These are phyloP conservation scores for Peterozyma toletana DNA, from an alignment of 805 yeast genomes.

Conservation along the genomic window DNA sequence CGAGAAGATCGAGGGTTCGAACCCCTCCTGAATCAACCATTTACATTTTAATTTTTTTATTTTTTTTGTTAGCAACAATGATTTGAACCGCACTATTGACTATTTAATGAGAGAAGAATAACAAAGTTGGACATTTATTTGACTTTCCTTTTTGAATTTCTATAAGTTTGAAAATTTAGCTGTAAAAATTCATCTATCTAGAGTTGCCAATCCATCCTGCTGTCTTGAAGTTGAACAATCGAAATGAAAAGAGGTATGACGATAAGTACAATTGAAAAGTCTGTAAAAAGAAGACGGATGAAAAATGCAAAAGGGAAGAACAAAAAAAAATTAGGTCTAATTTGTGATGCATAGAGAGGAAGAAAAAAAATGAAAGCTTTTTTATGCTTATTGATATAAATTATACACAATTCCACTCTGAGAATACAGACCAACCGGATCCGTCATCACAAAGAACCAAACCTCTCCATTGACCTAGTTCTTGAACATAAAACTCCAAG, in stretches of 20 bases:
- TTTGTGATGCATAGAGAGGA: no score
- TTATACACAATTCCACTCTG: conserved; percentile 71
- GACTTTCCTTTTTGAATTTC: no score
- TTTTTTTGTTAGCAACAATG: no score
- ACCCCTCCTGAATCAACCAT: conserved; percentile 8
- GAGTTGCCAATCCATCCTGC: no score
- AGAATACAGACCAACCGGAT: conserved; percentile 78
- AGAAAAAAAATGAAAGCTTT: no score
- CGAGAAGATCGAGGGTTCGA: conserved; percentile 12
- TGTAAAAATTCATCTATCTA: no score
- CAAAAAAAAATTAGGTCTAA: no score
- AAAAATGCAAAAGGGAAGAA: background rate
- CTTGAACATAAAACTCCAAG: conserved; percentile 52
- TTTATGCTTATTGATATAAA: background rate
- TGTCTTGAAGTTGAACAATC: no score
- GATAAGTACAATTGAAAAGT: background rate
- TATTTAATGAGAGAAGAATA: no score
- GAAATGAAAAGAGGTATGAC: background rate
- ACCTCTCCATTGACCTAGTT: conserved; percentile 78
- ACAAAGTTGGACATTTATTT: no score
- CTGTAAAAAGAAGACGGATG: background rate
- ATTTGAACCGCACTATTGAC: no score
- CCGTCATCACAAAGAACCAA: conserved; percentile 73
- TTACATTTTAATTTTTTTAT: background rate
- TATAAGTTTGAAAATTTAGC: no score